Evolutionary conservation across 495 filamentous ascomycete species (phyloP).

Genomic region (Tricharina praecox): DNA sequence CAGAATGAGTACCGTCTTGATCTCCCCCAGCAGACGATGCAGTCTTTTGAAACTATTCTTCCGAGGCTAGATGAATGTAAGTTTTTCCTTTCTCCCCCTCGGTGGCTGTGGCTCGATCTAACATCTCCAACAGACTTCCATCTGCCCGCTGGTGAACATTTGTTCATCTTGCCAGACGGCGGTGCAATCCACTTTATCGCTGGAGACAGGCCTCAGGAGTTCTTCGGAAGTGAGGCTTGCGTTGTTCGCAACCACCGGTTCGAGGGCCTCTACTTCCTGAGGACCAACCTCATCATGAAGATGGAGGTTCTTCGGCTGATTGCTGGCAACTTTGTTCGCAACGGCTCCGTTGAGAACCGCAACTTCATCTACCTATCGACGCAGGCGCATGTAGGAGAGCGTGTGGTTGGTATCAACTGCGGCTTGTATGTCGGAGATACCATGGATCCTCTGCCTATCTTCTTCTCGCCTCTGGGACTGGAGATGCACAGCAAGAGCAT

Average conservation of each 20-base stretch:
- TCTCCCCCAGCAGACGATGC: too few species aligned
- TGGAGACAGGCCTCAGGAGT: constrained; percentile 21
- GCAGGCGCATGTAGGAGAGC: constrained; percentile 8
- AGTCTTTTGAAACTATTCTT: too few species aligned
- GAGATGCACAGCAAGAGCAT: constrained; percentile 1
- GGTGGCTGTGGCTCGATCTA: not conserved
- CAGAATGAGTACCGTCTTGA: too few species aligned
- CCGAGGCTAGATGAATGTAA: too few species aligned
- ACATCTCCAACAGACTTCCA: not conserved
- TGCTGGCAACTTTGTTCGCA: constrained; percentile 7
- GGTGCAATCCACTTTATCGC: constrained; percentile 15
- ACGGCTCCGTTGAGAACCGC: constrained; percentile 4
- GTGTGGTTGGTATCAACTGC: constrained; percentile 20
- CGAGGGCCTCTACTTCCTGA: constrained; percentile 13
- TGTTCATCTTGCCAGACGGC: constrained; percentile 13
- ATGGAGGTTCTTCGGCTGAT: constrained; percentile 1
- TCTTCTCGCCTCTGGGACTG: not conserved
- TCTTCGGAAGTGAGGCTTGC: constrained; percentile 15
- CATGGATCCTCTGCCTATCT: not conserved
- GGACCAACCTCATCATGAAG: constrained; percentile 9
- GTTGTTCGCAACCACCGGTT: constrained; percentile 17
- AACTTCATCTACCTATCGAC: constrained; percentile 5
- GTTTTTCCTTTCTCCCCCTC: too few species aligned
- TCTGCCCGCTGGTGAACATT: not conserved
- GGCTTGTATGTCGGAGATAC: constrained; percentile 1